Conservation (phyloP, 2,329 filamentous ascomycete genomes). For the Xylaria polymorpha region DNA sequence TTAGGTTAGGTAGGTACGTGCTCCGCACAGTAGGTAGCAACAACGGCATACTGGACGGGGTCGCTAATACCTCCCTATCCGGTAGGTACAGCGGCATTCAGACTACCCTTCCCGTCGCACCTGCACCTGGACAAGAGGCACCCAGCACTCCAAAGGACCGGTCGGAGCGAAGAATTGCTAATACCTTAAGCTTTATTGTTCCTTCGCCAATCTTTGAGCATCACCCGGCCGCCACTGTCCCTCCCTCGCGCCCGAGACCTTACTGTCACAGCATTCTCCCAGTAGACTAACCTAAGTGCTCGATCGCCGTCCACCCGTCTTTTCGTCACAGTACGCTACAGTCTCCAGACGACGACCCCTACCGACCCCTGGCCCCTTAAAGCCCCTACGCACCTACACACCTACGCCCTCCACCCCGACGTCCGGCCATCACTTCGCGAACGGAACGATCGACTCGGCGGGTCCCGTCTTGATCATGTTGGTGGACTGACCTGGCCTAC, state of each 20-base stretch:
- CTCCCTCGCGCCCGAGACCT: neutral
- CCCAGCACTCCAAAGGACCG: neutral
- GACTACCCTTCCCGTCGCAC: neutral
- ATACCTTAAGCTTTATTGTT: conserved; percentile 25
- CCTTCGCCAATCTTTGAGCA: conserved; percentile 12
- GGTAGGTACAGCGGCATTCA: conserved; percentile 10
- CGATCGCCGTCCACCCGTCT: conserved; percentile 5
- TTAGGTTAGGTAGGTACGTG: no score
- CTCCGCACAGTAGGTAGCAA: neutral
- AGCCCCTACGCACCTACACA: neutral
- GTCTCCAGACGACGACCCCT: conserved; percentile 6
- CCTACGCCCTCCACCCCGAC: neutral
- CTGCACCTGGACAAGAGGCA: neutral
- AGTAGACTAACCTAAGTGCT: conserved; percentile 19
- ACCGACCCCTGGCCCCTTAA: conserved; percentile 10
- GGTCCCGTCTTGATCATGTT: conserved; percentile 47
- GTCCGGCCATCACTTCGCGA: conserved; percentile 20
- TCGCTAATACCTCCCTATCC: conserved; percentile 2
- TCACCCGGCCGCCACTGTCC: conserved; percentile 17
- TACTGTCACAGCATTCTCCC: conserved; percentile 16
- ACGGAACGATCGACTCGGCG: conserved; percentile 34
- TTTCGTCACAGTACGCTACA: neutral
- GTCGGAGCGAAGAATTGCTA: conserved; percentile 9
- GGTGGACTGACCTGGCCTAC: conserved; percentile 47
- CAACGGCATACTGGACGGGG: neutral